A percentile compares a stretch with the other conserved stretches of the same genome.
phyloP scores from a whole-genome alignment of 2,329 filamentous ascomycete species.

The Colletotrichum agaves region DNA sequence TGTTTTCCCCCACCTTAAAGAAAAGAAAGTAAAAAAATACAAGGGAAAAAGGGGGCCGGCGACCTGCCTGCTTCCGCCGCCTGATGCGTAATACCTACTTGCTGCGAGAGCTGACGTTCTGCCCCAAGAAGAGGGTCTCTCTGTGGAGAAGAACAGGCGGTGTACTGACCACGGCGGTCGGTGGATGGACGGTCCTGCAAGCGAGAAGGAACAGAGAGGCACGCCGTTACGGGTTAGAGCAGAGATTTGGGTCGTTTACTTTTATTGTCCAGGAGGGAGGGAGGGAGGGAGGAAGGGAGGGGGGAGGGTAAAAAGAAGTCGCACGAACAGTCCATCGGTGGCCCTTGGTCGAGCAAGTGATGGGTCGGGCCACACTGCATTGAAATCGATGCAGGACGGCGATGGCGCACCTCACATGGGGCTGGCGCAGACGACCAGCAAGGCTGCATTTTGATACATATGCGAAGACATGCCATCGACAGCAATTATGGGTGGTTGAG shows the following conservation, averaged over 20 bases:
- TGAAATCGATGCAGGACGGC: constrained; percentile 17
- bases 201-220: constrained; percentile 1
- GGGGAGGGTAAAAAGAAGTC: too few species aligned
- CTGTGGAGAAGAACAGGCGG: constrained; percentile 34
- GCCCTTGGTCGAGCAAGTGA: constrained; percentile 1
- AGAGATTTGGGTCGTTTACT: too few species aligned
- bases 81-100: constrained; percentile 5
- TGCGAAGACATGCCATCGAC: constrained; percentile 11
- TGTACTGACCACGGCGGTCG: constrained; percentile 1
- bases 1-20: too few species aligned
- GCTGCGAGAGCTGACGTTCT: too few species aligned
- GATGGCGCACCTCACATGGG: constrained; percentile 19
- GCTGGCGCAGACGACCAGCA: constrained; percentile 3
- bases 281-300: too few species aligned
- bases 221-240: too few species aligned
- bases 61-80: not conserved
- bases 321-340: too few species aligned
- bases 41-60: not conserved
- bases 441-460: constrained; percentile 15
- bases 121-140: too few species aligned
- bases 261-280: too few species aligned
- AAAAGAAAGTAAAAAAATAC: not conserved
- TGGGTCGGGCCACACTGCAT: constrained; percentile 13
- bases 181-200: constrained; percentile 7
- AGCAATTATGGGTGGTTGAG: not conserved